Evolutionary conservation across 192 early-diverging fungal genomes (phyloP).

Genomic region (Phycomyces blakesleeanus): DNA sequence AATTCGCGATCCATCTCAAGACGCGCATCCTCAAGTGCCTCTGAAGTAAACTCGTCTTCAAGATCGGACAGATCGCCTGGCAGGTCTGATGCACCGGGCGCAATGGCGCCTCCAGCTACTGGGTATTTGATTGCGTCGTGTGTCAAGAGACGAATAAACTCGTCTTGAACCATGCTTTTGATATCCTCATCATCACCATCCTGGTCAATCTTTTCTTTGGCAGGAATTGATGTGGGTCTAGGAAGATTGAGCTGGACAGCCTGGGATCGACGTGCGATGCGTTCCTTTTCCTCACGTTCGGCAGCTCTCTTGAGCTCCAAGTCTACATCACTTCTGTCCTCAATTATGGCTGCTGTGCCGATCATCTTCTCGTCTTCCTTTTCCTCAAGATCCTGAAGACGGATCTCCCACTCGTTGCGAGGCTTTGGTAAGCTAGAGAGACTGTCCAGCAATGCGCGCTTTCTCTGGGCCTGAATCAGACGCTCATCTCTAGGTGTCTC

Average conservation of each 20-base stretch:
- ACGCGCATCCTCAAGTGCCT: conserved; percentile 52
- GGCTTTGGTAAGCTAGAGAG: conserved; percentile 78
- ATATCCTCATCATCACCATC: conserved; percentile 38
- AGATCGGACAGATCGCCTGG: conserved; percentile 41
- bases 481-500: conserved; percentile 72
- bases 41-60: conserved; percentile 58
- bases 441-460: conserved; percentile 67
- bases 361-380: conserved; percentile 35
- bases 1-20: conserved; percentile 52
- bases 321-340: conserved; percentile 75
- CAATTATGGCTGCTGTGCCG: conserved; percentile 39
- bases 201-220: too few species aligned
- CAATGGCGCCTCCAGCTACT: conserved; percentile 54
- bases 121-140: conserved; percentile 75
- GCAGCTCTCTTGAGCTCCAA: conserved; percentile 43
- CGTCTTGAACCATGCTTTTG: conserved; percentile 60
- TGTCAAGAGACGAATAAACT: conserved; percentile 66
- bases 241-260: conserved; percentile 76
- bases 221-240: conserved; percentile 51
- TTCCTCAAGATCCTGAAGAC: conserved; percentile 65
- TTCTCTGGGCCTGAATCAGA: conserved; percentile 51
- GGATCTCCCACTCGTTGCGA: conserved; percentile 90
- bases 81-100: conserved; percentile 37
- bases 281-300: conserved; percentile 48
- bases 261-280: conserved; percentile 60